Conservation (phyloP, 2,329 filamentous ascomycete species). For the Drechslerella coelobrocha region DNA sequence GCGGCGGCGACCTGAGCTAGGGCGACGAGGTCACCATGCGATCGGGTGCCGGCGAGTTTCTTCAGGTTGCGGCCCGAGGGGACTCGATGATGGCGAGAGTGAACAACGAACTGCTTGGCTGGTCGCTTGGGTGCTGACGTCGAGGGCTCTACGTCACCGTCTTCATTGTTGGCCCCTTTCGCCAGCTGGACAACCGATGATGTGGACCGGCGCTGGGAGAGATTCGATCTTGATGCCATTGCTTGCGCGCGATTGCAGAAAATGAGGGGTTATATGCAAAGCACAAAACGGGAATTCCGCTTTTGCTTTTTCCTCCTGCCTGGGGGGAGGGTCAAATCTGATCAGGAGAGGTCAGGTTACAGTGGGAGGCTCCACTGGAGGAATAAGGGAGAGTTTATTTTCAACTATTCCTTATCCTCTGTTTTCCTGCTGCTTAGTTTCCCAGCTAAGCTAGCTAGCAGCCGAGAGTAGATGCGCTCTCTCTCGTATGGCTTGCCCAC, state of each 20-base stretch:
- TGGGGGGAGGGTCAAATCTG: background rate
- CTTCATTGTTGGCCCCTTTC: conserved; percentile 37
- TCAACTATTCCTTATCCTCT: background rate
- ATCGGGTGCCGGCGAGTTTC: conserved; percentile 48
- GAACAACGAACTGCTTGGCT: conserved; percentile 50
- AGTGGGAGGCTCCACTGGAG: background rate
- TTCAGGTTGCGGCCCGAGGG: conserved; percentile 47
- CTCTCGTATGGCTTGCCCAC: too few relatives aligned
- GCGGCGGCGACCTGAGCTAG: conserved; percentile 38
- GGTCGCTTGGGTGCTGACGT: conserved; percentile 45
- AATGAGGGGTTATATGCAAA: conserved; percentile 47
- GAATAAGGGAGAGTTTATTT: conserved; percentile 6
- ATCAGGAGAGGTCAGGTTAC: background rate
- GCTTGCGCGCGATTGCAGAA: conserved; percentile 32
- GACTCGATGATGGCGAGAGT: conserved; percentile 50
- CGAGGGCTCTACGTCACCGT: conserved; percentile 50
- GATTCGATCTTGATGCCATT: conserved; percentile 50
- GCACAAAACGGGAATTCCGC: conserved; percentile 8
- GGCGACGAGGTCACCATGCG: conserved; percentile 50
- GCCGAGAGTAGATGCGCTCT: conserved; percentile 7
- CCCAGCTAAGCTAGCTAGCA: conserved; percentile 31
- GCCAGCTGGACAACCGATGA: conserved; percentile 48
- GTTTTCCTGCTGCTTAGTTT: too few relatives aligned
- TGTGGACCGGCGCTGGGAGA: conserved; percentile 49
- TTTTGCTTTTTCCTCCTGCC: conserved; percentile 18